Evolutionary conservation across 2,329 filamentous ascomycete genomes (phyloP), one percentile per base, ranked within the genome.

Genomic region (Xylariaceae sp.): DNA sequence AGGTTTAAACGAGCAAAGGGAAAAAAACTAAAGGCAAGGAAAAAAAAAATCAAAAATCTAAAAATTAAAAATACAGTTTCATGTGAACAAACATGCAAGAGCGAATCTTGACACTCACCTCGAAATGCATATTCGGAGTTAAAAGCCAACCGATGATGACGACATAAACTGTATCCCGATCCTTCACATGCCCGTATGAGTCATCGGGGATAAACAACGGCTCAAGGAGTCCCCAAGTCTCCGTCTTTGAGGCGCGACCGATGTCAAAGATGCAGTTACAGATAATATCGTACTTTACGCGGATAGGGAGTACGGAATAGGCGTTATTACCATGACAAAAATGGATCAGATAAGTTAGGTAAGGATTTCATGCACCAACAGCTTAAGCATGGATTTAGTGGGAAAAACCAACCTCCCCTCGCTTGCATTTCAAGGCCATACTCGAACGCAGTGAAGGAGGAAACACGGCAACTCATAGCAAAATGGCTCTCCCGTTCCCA

Each of bases 401-500:
- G 23, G 23, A 30, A 30, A 30, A 30, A 5, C 3, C 23, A 5
- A 30, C 23, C 23, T 30, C 23, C 23, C 4, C 23, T 30, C 23
- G 23, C 23, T 30, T 30, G 23, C 23, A 30, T 30, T 30, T 30
- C 7, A 30, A 18, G 30, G 30, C 17, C 15, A 9, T 5, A 7
- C 13, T 13, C 23, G 11, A 9, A 35, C 30, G 15, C 4, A 44
- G 9, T 37, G 17, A 15, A 4, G 8, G 42, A 23, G 11, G 6
- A 51, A 45, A 9, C 17, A 47, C 5, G 15, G 37, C 1, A 8
- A 51, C 35, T 15, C 8, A 44, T 35, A 39, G 30, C 48, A 44
- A 57, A 37, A 71, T 71, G 69, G 56, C 65, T 23, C 61, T 71
- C 18, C 69, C 71, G 1, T 72, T 71, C 55, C 47, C 61, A 10